These are phyloP conservation scores for Pyricularia sp. DNA, from an alignment of 2,329 filamentous ascomycete species.

Conservation along the genomic window DNA sequence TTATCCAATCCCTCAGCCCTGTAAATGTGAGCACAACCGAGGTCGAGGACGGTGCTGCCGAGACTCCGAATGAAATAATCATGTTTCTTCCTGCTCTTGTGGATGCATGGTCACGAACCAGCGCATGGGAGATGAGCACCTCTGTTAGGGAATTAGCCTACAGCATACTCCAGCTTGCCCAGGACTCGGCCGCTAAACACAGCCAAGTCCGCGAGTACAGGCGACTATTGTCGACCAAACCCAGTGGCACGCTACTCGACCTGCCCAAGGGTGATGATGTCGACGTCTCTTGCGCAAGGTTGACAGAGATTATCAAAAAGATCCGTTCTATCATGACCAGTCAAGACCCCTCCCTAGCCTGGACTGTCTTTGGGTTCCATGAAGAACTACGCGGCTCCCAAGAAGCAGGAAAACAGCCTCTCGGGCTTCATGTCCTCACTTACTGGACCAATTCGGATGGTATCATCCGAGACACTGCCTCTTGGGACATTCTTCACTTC, in stretches of 20 bases:
- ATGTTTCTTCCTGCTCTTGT: slow-evolving; percentile 31
- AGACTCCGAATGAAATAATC: slow-evolving; percentile 16
- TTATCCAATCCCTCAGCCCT: slow-evolving; percentile 12
- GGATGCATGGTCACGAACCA: slow-evolving; percentile 26
- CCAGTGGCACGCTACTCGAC: slow-evolving; percentile 20
- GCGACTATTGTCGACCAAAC: slow-evolving; percentile 20
- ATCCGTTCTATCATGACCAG: background rate
- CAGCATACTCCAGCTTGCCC: slow-evolving; percentile 18
- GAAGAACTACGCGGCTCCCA: slow-evolving; percentile 24
- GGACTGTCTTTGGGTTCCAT: slow-evolving; percentile 25
- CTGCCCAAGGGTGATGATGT: slow-evolving; percentile 15
- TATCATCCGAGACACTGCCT: slow-evolving; percentile 18
- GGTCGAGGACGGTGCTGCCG: slow-evolving; percentile 10
- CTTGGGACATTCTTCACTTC: slow-evolving; percentile 54
- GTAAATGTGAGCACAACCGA: background rate
- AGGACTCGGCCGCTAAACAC: background rate
- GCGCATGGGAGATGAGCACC: slow-evolving; percentile 28
- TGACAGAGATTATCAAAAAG: background rate
- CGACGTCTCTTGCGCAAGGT: slow-evolving; percentile 6
- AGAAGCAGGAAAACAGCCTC: slow-evolving; percentile 20
- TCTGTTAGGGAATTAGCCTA: slow-evolving; percentile 26
- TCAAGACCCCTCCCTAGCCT: slow-evolving; percentile 14
- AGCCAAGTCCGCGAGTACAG: slow-evolving; percentile 27
- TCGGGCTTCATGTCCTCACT: slow-evolving; percentile 20
- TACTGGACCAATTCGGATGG: slow-evolving; percentile 17